Percentiles rank a stretch among this genome's conserved stretches.
Evolutionary conservation across 169 alveolate species (phyloP).

Genomic region (Cryptosporidium tyzzeri): DNA sequence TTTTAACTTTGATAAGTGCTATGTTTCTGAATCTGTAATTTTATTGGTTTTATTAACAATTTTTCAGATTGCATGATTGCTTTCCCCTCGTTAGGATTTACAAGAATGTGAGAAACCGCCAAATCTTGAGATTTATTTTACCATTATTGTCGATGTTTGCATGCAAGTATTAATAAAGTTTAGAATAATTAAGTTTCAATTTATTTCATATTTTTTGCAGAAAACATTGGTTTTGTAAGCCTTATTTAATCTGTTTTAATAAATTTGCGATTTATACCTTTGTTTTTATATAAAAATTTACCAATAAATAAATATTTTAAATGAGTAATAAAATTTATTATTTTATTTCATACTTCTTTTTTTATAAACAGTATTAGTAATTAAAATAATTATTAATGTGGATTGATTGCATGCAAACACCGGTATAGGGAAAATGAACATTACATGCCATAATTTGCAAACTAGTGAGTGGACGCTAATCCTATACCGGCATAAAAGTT

Average conservation of each 20-base stretch:
- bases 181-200: too few species aligned
- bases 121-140: not conserved
- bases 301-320: not conserved
- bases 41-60: not conserved
- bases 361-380: too few species aligned
- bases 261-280: not conserved
- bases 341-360: not conserved
- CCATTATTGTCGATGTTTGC: not conserved
- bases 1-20: too few species aligned
- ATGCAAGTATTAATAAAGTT: too few species aligned
- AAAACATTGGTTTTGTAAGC: too few species aligned
- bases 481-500: not conserved
- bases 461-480: not conserved
- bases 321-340: too few species aligned
- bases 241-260: too few species aligned
- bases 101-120: not conserved
- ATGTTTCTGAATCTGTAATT: too few species aligned
- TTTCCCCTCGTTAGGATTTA: not conserved
- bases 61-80: constrained; percentile 10
- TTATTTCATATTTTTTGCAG: too few species aligned
- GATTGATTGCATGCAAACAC: not conserved
- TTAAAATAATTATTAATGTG: not conserved
- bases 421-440: not conserved
- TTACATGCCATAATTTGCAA: not conserved
- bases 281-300: not conserved